Base-by-base conservation (phyloP, 1,284 basidiomycete species). In the Amylostereum chailletii region DNA sequence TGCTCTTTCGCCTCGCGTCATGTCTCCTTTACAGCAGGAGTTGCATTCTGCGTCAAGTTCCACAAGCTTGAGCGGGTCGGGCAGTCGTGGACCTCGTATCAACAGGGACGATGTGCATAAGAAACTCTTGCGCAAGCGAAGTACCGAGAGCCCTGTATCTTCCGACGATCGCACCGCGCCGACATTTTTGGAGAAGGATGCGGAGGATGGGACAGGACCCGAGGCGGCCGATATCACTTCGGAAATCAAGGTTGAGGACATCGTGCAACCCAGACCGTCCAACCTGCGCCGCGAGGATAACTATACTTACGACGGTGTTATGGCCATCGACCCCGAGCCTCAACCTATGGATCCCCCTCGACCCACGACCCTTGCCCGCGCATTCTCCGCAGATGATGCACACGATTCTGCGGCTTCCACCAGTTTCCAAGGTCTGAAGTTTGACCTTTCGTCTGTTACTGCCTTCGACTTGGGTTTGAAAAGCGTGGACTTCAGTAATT, bases 21-120 rank as follows among this genome's bases (percentile, higher is more conserved):
- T 34, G 5, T 57, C 58, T 6, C 56, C 60, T 6, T 51, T 54
- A 38, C 48, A 46, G 30, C 52, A 46, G 19, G 42, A 19, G 19
- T 19, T 19, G 19, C 19, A 19, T 32, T 45, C 46, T 5, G 34
- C 49, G 33, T 45, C 48, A 8, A 55, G 50, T 39, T 31, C 41
- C 10, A 45, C 47, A 3, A 55, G 53, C 40, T 27, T 54, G 19
- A 52, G 50, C 29, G 54, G 55, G 32, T 49, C 41, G 9, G 34
- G 40, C 5, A 50, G 62, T 29, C 57, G 59, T 6, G 67, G 67
- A 47, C 68, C 66, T 29, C 67, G 75, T 46, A 77, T 81, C 47
- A 77, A 65, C 47, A 69, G 71, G 33, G 78, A 79, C 48, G 74
- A 76, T 46, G 70, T 83, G 33, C 71, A 76, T 51, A 65, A 71